Evolutionary conservation across 108 stramenopile genomes (phyloP), one percentile per base, ranked within the genome.

Genomic region (Fragilaria radians): DNA sequence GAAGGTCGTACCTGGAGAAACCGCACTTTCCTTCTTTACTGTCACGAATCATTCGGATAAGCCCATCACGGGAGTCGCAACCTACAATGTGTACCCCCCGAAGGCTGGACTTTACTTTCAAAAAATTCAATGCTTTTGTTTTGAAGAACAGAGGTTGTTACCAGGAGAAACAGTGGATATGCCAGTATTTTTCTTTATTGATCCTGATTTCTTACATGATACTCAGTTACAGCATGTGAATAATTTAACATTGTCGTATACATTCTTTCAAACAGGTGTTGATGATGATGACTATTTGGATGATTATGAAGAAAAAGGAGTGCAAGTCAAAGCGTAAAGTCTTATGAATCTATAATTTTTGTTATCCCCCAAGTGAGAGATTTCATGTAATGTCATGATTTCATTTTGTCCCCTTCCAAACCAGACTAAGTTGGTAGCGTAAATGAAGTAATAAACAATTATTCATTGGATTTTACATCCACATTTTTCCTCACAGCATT

Each of bases 111-210:
- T 97, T 47, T 96, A 99, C 77, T 99, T 99, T 73, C 96, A 97
- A 67, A 99, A 99, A 68, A 98, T 99, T 66, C 97, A 99, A 71
- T 99, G 99, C 59, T 99, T 99, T 79, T 99, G 99, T 72, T 99
- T 99, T 68, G 99, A 99, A 70, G 97, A 99, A 78, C 99, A 99
- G 65, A 77, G 99, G 17, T 65, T 99, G 9, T 59, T 93, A 5
- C 92, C 96, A 1, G 89, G 91, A 4, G 99, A 99, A 72, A 97
- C 96, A 32, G 95, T 98, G 52, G 99, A 99, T 61, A 97, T 97
- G 96, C 98, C 96, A 5, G 96, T 99, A 4, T 97, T 99, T 63
- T 99, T 98, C 80, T 98, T 97, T 65, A 88, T 99, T 58, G 99
- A 99, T 78, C 99, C 99, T 5, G 96, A 97, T 22, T 88, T 97